Percentiles rank a stretch among this genome's conserved stretches.
Conservation (phyloP, 2,329 filamentous ascomycete species). For the Fusarium secorum region DNA sequence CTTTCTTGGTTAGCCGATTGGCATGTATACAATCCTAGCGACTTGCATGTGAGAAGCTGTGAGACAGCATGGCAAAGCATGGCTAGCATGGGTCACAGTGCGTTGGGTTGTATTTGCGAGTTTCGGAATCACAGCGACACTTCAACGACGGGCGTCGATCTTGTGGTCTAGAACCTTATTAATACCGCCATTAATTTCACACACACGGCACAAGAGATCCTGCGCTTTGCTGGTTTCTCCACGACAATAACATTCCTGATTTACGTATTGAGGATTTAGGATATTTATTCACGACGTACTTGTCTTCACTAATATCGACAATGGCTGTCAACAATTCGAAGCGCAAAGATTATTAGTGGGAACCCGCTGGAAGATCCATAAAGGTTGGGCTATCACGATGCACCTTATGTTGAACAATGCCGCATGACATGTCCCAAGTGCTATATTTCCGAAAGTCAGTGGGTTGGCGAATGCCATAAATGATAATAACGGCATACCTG, state of each 20-base stretch:
- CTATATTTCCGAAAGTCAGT: background rate
- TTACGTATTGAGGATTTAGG: background rate
- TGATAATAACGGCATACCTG: background rate
- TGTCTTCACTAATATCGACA: background rate
- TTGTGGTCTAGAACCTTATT: slow-evolving; percentile 22
- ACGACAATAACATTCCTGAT: no score
- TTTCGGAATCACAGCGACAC: slow-evolving; percentile 1
- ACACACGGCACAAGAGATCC: background rate
- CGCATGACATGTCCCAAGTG: background rate
- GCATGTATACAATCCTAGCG: slow-evolving; percentile 15
- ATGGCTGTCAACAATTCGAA: background rate
- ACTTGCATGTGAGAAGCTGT: slow-evolving; percentile 22
- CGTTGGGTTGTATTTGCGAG: slow-evolving; percentile 6
- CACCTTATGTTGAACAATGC: background rate
- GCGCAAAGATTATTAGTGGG: background rate
- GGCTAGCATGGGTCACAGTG: background rate
- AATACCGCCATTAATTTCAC: background rate
- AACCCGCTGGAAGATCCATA: background rate
- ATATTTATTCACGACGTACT: background rate
- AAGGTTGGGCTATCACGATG: background rate
- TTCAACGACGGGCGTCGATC: slow-evolving; percentile 22
- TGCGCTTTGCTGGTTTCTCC: background rate
- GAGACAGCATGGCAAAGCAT: background rate
- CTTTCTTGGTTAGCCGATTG: background rate
- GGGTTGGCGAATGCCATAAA: background rate